Base-by-base conservation (phyloP, 495 filamentous ascomycete species). In the Daldinia vernicosa region DNA sequence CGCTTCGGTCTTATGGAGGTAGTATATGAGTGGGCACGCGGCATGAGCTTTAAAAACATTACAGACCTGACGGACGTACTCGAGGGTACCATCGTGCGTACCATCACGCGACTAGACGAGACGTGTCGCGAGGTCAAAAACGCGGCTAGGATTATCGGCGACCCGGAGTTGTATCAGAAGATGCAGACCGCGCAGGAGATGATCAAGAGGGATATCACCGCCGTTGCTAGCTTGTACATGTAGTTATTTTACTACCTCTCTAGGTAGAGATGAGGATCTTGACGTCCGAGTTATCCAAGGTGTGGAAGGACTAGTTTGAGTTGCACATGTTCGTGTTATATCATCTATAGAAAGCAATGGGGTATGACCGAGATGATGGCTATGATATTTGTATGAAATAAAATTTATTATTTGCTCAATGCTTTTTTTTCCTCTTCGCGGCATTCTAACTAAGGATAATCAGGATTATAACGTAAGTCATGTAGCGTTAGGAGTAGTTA, bases 1-100 rank as follows among this genome's bases (percentile, higher is more conserved):
- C 86, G 94, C 14, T 99, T 99, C 76, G 95, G 94, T 0, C 86
- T 99, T 53, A 93, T 96, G 74, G 96, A 99, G 79, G 96, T 99
- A 0, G 95, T 99, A 15, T 97, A 98, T 77, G 95, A 99, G 81
- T 99, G 95, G 95, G 96, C 95, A 1, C 86, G 92, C 62, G 95
- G 95, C 22, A 97, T 98, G 93, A 92, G 92, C 32, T 99, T 99
- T 86, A 97, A 94, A 79, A 94, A 96, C 59, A 99, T 99, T 72
- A 98, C 94, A 0, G 93, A 97, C 66, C 82, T 99, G 60, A 99
- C 95, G 28, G 95, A 99, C 76, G 95, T 99, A 52, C 88, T 98
- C 73, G 95, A 99, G 77, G 95, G 95, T 0, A 97, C 94, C 0
- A 97, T 99, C 79, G 96, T 99, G 22, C 83, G 95, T 28, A 93